These are phyloP conservation scores for Leishmania mexicana DNA, from an alignment of 208 protist genomes.

Conservation along the genomic window DNA sequence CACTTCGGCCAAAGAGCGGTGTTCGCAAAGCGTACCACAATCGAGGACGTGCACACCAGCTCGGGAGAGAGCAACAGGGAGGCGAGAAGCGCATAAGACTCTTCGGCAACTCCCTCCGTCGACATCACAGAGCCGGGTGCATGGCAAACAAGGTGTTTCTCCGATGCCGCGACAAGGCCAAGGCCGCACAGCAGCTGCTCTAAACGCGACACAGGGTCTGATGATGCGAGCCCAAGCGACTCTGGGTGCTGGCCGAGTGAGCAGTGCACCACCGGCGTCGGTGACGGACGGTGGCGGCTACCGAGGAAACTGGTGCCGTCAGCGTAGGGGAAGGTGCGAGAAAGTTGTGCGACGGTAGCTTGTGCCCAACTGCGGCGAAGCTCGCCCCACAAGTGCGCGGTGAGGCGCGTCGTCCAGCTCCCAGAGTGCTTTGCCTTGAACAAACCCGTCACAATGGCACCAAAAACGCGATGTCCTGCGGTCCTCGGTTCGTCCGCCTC, in stretches of 20 bases:
- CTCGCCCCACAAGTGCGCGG: constrained; percentile 6
- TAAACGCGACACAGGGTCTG: constrained; percentile 1
- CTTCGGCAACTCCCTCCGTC: background rate
- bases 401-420: background rate
- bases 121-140: background rate
- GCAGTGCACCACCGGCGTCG: background rate
- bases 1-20: constrained; percentile 3
- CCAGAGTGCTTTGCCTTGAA: background rate
- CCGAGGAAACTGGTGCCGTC: background rate
- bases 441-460: background rate
- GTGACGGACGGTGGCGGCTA: background rate
- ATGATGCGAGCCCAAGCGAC: background rate
- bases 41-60: constrained; percentile 2
- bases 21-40: background rate
- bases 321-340: background rate
- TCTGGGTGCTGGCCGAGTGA: background rate
- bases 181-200: constrained; percentile 5
- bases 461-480: background rate
- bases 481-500: too few species aligned
- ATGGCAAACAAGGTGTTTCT: background rate
- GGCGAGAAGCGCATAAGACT: constrained; percentile 7
- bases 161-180: background rate
- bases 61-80: constrained; percentile 10
- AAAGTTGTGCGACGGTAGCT: background rate
- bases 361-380: background rate